Base-by-base conservation (phyloP, 1,284 basidiomycete species). In the Tremellales sp. region DNA sequence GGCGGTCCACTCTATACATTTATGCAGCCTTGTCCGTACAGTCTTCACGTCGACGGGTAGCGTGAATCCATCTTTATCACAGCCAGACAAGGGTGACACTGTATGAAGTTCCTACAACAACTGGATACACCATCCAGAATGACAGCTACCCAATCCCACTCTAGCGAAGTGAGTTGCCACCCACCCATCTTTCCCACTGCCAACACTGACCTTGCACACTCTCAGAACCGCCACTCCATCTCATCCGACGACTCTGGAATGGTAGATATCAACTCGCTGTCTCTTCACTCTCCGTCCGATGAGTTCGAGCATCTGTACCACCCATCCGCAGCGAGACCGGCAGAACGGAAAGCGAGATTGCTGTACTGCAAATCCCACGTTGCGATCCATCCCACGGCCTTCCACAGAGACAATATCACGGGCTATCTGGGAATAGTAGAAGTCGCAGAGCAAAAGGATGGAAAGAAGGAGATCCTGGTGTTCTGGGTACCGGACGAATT, bases 361-460 rank as follows among this genome's bases (percentile, higher is more conserved):
- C 71, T 94, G 16, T 94, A 89, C 62, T 86, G 82, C 70, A 93
- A 93, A 71, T 87, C 85, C 32, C 92, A 92, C 67, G 90, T 93
- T 33, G 91, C 92, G 63, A 84, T 95, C 37, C 91, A 97, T 63
- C 93, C 94, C 0, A 94, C 91, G 0, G 83, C 87, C 2, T 93
- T 92, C 66, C 78, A 85, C 3, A 80, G 85, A 59, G 93, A 97
- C 73, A 95, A 97, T 70, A 87, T 97, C 25, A 82, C 90, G 4
- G 94, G 94, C 3, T 95, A 93, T 68, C 81, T 91, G 5, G 83
- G 85, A 12, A 78, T 97, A 48, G 90, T 95, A 13, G 89, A 73
- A 48, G 63, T 69, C 0, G 58, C 64, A 50, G 19, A 26, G 44
- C 43, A 5, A 21, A 25, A 24, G 24, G 44, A 49, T 14, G 31